A percentile compares a stretch with the other conserved stretches of the same genome.
Conservation (phyloP, 192 early-diverging fungal genomes). For the Glomus cerebriforme region DNA sequence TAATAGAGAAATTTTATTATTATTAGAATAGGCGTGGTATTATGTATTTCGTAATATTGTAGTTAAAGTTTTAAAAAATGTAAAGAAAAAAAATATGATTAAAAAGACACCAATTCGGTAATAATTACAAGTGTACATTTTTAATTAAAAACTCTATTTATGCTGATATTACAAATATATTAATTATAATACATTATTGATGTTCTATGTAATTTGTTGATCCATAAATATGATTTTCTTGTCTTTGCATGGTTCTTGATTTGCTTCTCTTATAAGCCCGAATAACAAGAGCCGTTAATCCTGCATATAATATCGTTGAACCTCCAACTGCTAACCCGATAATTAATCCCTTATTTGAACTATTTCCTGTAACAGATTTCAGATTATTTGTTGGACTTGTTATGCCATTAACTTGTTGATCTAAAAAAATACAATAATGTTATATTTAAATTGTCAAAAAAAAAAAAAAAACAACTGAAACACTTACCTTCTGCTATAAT, state of each 20-base stretch:
- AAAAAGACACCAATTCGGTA: too few species aligned
- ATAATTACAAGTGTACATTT: too few species aligned
- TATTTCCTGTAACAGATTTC: too few species aligned
- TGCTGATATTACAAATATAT: background rate
- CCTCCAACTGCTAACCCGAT: conserved; percentile 42
- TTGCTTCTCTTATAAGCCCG: conserved; percentile 38
- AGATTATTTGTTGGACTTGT: too few species aligned
- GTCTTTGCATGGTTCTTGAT: conserved; percentile 21
- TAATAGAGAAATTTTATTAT: too few species aligned
- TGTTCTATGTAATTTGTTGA: background rate
- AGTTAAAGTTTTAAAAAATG: too few species aligned
- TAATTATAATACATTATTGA: background rate
- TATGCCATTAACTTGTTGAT: too few species aligned
- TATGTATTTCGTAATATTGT: too few species aligned
- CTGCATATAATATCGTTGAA: conserved; percentile 41
- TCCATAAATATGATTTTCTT: conserved; percentile 32
- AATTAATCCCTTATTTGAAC: conserved; percentile 20
- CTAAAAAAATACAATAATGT: too few species aligned
- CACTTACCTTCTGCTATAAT: background rate
- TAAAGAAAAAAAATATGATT: too few species aligned
- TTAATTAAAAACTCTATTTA: background rate
- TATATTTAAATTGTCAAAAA: background rate
- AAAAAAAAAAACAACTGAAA: background rate
- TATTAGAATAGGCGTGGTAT: too few species aligned
- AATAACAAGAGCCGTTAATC: conserved; percentile 40